phyloP scores from a whole-genome alignment of 2,329 filamentous ascomycete genomes.

The Pestalotiopsis sp. region DNA sequence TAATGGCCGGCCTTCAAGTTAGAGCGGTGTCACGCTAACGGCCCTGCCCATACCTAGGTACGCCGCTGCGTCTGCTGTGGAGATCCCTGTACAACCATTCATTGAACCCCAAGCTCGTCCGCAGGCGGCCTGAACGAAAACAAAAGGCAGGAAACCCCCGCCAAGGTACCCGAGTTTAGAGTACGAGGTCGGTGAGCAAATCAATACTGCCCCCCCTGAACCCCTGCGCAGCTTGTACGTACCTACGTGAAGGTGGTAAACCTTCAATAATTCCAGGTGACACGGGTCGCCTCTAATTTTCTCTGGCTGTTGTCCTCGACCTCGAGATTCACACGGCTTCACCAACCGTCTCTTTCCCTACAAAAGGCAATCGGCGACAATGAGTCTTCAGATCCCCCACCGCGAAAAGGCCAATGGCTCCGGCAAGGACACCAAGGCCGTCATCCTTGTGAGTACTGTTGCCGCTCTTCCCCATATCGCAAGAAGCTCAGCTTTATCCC shows the following conservation, averaged over 20 bases:
- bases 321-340: background rate
- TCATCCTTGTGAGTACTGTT: conserved; percentile 77
- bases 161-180: background rate
- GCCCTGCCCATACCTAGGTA: background rate
- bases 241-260: conserved; percentile 2
- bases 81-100: background rate
- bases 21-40: background rate
- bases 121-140: background rate
- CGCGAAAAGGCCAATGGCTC: conserved; percentile 53
- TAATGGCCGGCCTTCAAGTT: background rate
- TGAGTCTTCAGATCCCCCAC: conserved; percentile 62
- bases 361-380: conserved; percentile 26
- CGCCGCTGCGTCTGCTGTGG: background rate
- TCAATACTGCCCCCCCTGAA: background rate
- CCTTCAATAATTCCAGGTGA: conserved; percentile 7
- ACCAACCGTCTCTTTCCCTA: background rate
- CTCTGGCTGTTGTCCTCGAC: background rate
- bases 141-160: background rate
- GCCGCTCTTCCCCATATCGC: background rate
- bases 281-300: background rate
- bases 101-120: background rate
- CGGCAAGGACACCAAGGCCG: conserved; percentile 78
- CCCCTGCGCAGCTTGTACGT: background rate
- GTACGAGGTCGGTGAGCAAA: background rate
- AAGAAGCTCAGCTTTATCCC: conserved; percentile 4